Conservation (phyloP, 495 filamentous ascomycete species). For the Saxophila tyrrhenica region DNA sequence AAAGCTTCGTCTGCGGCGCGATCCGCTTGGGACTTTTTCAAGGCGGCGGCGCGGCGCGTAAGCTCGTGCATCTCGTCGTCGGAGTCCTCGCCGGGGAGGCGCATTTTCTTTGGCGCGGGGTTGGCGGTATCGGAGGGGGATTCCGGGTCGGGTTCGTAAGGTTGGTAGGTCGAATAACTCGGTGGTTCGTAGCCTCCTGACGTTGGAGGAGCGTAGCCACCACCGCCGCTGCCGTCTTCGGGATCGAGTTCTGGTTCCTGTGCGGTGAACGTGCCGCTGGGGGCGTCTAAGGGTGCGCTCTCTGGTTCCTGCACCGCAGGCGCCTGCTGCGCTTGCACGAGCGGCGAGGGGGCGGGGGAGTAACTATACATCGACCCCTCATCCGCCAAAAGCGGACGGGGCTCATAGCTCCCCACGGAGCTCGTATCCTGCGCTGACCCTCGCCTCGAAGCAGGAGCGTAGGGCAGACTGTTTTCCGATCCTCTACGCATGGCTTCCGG, state of each 20-base stretch:
- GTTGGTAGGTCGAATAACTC: constrained; percentile 23
- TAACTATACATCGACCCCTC: constrained; percentile 9
- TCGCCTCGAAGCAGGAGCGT: constrained; percentile 9
- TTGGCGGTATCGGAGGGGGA: constrained; percentile 31
- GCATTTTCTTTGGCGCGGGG: constrained; percentile 49
- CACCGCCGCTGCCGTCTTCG: background rate
- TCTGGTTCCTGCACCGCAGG: background rate
- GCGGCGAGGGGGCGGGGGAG: constrained; percentile 1
- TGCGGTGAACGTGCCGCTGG: background rate
- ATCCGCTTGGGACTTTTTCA: constrained; percentile 40
- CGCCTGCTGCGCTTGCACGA: background rate
- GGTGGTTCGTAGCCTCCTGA: constrained; percentile 35
- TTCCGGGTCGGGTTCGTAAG: constrained; percentile 36
- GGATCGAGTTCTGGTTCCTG: background rate
- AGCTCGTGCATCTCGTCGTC: constrained; percentile 58
- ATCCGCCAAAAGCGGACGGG: constrained; percentile 7
- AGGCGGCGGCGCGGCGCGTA: constrained; percentile 38
- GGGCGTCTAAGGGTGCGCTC: background rate
- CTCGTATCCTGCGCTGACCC: constrained; percentile 17
- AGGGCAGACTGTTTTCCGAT: constrained; percentile 11
- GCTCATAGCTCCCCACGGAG: constrained; percentile 17
- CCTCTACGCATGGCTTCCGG: constrained; percentile 2
- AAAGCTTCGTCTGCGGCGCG: constrained; percentile 62
- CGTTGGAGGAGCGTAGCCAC: constrained; percentile 25
- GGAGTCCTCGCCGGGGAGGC: constrained; percentile 61